These are phyloP conservation scores for Alnus rubra DNA, from an alignment of 306 rosid genomes.

Conservation along the genomic window DNA sequence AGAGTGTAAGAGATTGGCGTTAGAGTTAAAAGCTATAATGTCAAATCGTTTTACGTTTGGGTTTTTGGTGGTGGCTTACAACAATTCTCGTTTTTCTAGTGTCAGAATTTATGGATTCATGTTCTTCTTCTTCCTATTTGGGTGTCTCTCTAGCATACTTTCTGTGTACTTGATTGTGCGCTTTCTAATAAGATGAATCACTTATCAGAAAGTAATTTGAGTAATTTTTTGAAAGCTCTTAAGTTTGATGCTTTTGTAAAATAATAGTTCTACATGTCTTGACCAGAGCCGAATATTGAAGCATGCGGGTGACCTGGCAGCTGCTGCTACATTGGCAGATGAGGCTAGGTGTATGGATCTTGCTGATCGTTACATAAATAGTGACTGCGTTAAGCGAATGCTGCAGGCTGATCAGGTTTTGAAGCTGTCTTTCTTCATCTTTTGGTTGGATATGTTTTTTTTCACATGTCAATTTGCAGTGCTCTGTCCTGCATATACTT, in stretches of 20 bases:
- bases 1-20: too few species aligned
- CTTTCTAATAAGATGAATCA: too few species aligned
- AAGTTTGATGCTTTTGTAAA: neutral
- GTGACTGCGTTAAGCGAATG: constrained; percentile 98
- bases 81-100: too few species aligned
- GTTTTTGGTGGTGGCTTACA: too few species aligned
- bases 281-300: constrained; percentile 93
- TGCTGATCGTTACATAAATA: constrained; percentile 94
- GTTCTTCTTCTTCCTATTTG: too few species aligned
- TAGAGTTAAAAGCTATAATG: too few species aligned
- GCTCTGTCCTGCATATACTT: constrained; percentile 18
- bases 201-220: neutral
- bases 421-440: neutral
- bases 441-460: constrained; percentile 13
- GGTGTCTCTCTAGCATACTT: too few species aligned
- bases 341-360: constrained; percentile 98
- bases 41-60: too few species aligned
- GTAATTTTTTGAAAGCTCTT: neutral
- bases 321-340: constrained; percentile 93
- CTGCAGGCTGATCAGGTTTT: constrained; percentile 97
- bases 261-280: constrained; percentile 25
- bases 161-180: too few species aligned
- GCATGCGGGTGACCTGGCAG: constrained; percentile 94
- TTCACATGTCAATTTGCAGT: neutral
- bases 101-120: too few species aligned